Evolutionary conservation across 2,329 filamentous ascomycete species (phyloP), one percentile per base, ranked within the genome.

Genomic region (Penicillium sp.): DNA sequence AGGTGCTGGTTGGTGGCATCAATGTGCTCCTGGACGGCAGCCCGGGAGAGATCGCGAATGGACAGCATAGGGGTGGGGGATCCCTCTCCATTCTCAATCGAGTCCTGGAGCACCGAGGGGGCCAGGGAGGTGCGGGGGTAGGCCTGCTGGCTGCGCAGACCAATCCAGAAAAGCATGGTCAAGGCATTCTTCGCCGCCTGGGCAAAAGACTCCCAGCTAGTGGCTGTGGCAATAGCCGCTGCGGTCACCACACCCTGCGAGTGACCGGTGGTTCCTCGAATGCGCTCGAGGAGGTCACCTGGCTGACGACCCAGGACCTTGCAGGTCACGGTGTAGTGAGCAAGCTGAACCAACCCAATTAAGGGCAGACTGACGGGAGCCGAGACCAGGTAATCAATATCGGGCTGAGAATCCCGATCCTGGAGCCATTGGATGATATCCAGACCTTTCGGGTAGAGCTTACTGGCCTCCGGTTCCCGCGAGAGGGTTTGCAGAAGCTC

Each of bases 91-190:
- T 95, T 88, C 72, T 97, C 93, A 64, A 91, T 84, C 1, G 95
- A 97, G 77, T 99, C 95, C 72, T 93, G 91, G 53, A 99, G 84
- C 70, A 93, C 91, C 45, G 86, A 90, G 0, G 95, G 96, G 3
- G 93, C 91, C 68, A 99, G 84, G 33, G 95, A 98, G 3, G 95
- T 99, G 66, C 90, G 87, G 39, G 95, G 96, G 77, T 97, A 99
- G 2, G 93, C 93, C 77, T 99, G 95, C 76, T 99, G 95, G 75
- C 93, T 97, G 70, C 95, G 89, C 59, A 93, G 88, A 73, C 96
- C 95, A 65, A 99, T 96, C 95, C 95, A 99, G 83, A 99, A 99
- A 29, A 99, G 88, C 70, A 97, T 91, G 29, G 90, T 95, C 62
- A 99, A 81, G 3, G 93, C 90, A 65, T 91, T 87, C 68, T 84